Evolutionary conservation across 2,329 filamentous ascomycete species (phyloP).

Genomic region (Domatiomyces globalis): DNA sequence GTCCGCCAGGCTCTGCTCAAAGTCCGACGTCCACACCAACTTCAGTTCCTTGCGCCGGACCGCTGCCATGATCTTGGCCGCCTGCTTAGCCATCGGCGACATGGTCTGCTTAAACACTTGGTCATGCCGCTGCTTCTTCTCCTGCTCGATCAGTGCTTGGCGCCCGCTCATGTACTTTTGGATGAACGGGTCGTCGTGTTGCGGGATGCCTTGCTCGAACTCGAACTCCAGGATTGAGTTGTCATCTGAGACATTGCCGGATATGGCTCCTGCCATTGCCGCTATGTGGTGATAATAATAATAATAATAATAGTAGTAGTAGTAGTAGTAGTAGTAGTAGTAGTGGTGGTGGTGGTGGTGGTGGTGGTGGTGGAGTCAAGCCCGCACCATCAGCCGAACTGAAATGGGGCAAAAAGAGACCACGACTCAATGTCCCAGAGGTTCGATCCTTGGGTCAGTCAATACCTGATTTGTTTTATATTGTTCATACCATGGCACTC

Average conservation of each 20-base stretch:
- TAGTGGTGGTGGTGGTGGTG: background rate
- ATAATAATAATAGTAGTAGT: background rate
- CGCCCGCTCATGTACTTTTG: constrained; percentile 68
- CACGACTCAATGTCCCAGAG: too few relatives aligned
- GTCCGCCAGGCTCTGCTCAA: constrained; percentile 55
- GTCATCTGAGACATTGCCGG: constrained; percentile 10
- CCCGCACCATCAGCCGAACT: too few relatives aligned
- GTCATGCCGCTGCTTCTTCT: constrained; percentile 70
- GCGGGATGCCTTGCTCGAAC: constrained; percentile 31
- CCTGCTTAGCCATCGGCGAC: constrained; percentile 63
- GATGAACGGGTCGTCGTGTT: constrained; percentile 56
- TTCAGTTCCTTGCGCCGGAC: constrained; percentile 66
- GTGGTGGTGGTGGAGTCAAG: background rate
- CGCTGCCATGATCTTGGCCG: constrained; percentile 63
- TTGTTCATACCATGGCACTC: too few relatives aligned
- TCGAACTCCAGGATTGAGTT: constrained; percentile 21
- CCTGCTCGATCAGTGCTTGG: constrained; percentile 60
- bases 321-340: background rate
- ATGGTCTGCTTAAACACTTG: constrained; percentile 57
- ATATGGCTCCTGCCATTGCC: constrained; percentile 4
- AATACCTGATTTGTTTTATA: too few relatives aligned
- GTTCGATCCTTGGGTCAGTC: too few relatives aligned
- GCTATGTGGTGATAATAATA: background rate
- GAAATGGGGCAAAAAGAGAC: too few relatives aligned
- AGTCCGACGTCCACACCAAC: constrained; percentile 60